Evolutionary conservation across 2,329 filamentous ascomycete genomes (phyloP), one percentile per base, ranked within the genome.

Genomic region (Fusarium pininemorale): DNA sequence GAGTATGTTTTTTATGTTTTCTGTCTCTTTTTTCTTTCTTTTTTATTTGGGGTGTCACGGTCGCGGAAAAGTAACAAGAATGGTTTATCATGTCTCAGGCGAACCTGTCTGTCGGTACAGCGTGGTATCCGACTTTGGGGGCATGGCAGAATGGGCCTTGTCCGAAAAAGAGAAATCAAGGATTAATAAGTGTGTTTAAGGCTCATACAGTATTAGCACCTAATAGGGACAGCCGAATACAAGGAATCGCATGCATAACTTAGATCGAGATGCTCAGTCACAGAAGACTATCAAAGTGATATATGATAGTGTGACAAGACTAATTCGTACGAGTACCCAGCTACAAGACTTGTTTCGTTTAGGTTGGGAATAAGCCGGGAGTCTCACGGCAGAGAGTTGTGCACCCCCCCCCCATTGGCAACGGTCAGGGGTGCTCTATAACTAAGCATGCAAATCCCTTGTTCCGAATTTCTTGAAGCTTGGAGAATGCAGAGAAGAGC

Each of bases 41-140:
- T 32, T 16, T 35, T 24, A 11, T 20, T 53, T 15, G 56, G 57
- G 71, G 72, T 63, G 73, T 76, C 65, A 61, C 62, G 75, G 76
- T 75, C 69, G 45, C 38, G 65, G 65, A 78, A 76, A 77, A 78
- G 72, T 63, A 75, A 73, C 26, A 50, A 66, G 54, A 58, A 63
- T 75, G 41, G 51, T 62, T 75, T 69, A 61, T 73, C 64, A 66
- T 64, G 45, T 65, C 63, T 72, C 63, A 53, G 66, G 63, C 61
- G 69, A 75, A 73, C 54, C 58, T 71, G 53, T 66, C 56, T 71
- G 56, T 69, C 66, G 68, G 70, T 58, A 51, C 55, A 58, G 32
- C 50, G 20, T 58, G 32, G 55, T 70, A 66, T 70, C 64, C 51
- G 63, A 38, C 26, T 61, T 69, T 39, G 28, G 12, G 41, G 42